phyloP scores from a whole-genome alignment of 257 asterid species.

The Solanum etuberosum region DNA sequence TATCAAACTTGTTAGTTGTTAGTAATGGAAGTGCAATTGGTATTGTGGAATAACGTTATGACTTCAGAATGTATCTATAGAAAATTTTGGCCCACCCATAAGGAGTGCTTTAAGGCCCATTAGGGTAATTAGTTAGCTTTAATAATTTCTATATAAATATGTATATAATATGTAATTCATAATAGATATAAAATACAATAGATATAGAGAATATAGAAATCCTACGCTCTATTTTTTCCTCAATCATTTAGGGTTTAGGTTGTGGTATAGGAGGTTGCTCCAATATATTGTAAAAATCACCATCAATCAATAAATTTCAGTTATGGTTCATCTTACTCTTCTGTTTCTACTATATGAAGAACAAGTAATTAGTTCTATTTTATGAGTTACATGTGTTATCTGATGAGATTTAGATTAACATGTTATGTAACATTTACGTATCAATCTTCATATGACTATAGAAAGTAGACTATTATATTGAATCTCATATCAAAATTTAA shows the following conservation, averaged over 20 bases:
- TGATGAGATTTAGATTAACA: not conserved
- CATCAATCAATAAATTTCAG: not conserved
- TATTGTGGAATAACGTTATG: not conserved
- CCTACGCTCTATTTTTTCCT: too few relatives aligned
- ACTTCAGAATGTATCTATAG: not conserved
- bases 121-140: too few relatives aligned
- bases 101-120: too few relatives aligned
- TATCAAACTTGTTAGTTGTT: not conserved
- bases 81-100: too few relatives aligned
- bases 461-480: not conserved
- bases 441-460: not conserved
- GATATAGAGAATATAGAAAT: too few relatives aligned
- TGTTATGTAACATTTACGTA: too few relatives aligned
- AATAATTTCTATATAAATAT: too few relatives aligned
- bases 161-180: too few relatives aligned
- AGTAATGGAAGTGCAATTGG: not conserved
- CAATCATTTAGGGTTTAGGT: too few relatives aligned
- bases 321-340: not conserved
- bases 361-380: not conserved
- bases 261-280: too few relatives aligned
- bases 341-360: not conserved
- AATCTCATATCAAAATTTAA: not conserved
- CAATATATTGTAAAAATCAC: not conserved
- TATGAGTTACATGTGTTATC: not conserved
- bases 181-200: too few relatives aligned